Percentiles rank a stretch among this genome's conserved stretches.
Conservation (phyloP, 148 eudicot genomes). For the Nepenthes mirabilis region DNA sequence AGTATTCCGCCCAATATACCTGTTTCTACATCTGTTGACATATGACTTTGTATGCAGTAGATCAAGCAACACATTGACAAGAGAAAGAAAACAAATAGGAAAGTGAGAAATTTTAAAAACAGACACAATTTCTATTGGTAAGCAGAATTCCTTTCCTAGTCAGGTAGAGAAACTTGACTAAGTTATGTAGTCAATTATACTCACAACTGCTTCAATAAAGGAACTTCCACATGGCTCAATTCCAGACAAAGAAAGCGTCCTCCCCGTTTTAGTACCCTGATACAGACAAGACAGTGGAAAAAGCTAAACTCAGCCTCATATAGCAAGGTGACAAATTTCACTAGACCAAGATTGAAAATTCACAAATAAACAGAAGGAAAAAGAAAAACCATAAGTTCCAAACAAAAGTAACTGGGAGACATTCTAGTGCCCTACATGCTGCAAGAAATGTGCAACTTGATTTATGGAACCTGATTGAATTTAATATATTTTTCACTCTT, state of each 20-base stretch:
- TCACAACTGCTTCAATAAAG: constrained; percentile 78
- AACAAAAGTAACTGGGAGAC: too few relatives aligned
- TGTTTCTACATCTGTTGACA: too few relatives aligned
- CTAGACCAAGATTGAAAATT: not conserved
- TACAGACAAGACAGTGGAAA: constrained; percentile 7
- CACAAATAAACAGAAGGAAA: not conserved
- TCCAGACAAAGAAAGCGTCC: constrained; percentile 98
- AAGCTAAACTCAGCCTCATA: constrained; percentile 5
- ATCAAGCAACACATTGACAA: not conserved
- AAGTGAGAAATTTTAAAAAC: not conserved
- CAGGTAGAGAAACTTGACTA: not conserved
- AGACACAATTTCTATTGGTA: not conserved
- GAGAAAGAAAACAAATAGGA: not conserved
- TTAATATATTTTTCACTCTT: too few relatives aligned
- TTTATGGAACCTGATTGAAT: too few relatives aligned
- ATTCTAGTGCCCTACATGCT: too few relatives aligned
- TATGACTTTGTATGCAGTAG: not conserved
- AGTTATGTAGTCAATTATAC: constrained; percentile 13
- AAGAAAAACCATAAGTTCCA: not conserved
- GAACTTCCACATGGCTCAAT: constrained; percentile 82
- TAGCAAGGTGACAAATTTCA: not conserved
- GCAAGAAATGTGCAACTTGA: too few relatives aligned
- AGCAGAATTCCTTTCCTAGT: not conserved
- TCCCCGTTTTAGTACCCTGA: constrained; percentile 80
- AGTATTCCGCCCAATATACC: too few relatives aligned